Evolutionary conservation across 2,329 filamentous ascomycete species (phyloP), one percentile per base, ranked within the genome.

Genomic region (Whalleya microplaca): DNA sequence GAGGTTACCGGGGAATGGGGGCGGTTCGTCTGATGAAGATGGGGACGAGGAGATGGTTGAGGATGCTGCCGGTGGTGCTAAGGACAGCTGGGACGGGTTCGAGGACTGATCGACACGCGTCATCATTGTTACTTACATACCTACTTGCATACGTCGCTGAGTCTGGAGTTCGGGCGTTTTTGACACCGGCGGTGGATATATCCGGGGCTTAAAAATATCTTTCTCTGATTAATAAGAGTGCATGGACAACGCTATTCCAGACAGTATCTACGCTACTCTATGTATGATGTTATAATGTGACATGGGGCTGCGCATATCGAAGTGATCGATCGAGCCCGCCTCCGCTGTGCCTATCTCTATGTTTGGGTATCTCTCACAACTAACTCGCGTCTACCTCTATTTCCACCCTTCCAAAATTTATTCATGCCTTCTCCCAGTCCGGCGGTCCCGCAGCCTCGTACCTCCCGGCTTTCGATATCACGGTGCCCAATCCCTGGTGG

Each of bases 401-500:
- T n/a, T 41, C 8, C 23, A 21, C 20, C 9, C 14, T 19, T 21
- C 45, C 41, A 44, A 37, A n/a, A n/a, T n/a, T n/a, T n/a, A 2
- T 29, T 44, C 32, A 56, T 32, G 63, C 62, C 9, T 63, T 74
- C 48, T 84, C 78, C 81, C 82, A 85, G 47, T 76, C 72, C 8
- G 64, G 61, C 2, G 84, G 84, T 0, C 85, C 85, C 1, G 76
- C 75, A 0, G 81, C 79, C 67, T 96, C 92, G 71, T 92, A 96
- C 53, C 82, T 75, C 58, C 86, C 90, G 23, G 80, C 84, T 74
- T 89, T 91, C 48, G 91, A 91, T 61, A 98, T 78, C n/a, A 94
- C 90, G 3, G 90, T 91, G 1, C 91, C 95, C 21, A 99, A 78
- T 0, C 89, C 90, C 50, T 79, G 83, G 72, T 97, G 92, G 6